A percentile compares a stretch with the other conserved stretches of the same genome.
phyloP scores from a whole-genome alignment of 192 early-diverging fungal genomes.

The Pilaira anomala region DNA sequence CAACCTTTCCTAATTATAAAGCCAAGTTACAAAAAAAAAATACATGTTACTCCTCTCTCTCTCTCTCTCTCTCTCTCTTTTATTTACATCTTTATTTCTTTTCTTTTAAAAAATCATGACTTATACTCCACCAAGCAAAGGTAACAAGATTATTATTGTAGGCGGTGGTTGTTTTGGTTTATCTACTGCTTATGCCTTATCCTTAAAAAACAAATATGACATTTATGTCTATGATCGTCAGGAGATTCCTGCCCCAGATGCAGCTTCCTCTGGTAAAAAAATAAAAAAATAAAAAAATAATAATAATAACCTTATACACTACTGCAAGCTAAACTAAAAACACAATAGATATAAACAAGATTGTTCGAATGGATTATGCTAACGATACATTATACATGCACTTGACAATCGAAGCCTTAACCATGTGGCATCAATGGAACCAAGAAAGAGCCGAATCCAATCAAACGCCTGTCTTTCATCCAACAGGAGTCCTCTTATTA shows the following conservation, averaged over 20 bases:
- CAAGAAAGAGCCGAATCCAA: constrained; percentile 14
- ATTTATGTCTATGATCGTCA: constrained; percentile 23
- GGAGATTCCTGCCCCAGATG: constrained; percentile 27
- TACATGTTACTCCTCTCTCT: background rate
- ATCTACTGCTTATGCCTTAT: constrained; percentile 25
- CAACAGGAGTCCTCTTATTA: constrained; percentile 19
- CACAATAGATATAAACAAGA: constrained; percentile 25
- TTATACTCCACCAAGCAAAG: constrained; percentile 4
- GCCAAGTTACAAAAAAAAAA: background rate
- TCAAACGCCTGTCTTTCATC: constrained; percentile 20
- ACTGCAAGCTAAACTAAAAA: background rate
- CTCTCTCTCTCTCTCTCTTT: background rate
- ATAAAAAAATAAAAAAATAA: background rate
- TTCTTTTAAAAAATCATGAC: background rate
- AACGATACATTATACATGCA: constrained; percentile 12
- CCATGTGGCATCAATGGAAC: constrained; percentile 28
- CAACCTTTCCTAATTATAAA: no score
- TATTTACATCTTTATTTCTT: background rate
- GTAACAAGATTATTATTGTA: constrained; percentile 25
- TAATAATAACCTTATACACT: background rate
- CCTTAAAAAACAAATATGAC: constrained; percentile 15
- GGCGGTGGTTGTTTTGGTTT: constrained; percentile 33
- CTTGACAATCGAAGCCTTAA: constrained; percentile 11
- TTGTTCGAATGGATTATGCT: constrained; percentile 28
- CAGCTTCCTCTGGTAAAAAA: constrained; percentile 25